Conservation (phyloP, 768 basidiomycete genomes). For the Mycena vulgaris region DNA sequence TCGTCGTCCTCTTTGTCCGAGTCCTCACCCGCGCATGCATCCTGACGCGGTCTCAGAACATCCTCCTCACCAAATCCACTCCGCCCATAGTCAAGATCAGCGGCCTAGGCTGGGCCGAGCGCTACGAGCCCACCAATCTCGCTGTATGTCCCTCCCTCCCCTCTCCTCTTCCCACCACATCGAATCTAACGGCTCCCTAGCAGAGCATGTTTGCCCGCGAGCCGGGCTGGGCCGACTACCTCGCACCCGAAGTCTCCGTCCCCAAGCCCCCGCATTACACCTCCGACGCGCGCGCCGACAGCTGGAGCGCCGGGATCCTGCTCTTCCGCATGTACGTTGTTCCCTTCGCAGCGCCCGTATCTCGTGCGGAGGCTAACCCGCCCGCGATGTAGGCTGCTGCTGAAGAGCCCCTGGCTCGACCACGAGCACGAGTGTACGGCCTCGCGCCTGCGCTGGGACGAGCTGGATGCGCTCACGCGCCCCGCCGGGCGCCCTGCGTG, state of each 20-base stretch:
- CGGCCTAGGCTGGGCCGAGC: conserved; percentile 1
- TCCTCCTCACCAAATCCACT: background rate
- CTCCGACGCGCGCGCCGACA: background rate
- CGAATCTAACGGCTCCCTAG: too few species aligned
- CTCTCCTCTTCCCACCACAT: background rate
- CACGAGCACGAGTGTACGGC: background rate
- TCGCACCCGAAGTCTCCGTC: background rate
- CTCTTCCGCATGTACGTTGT: conserved; percentile 9
- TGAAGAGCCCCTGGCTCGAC: background rate
- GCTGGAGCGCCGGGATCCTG: conserved; percentile 10
- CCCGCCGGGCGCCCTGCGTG: background rate
- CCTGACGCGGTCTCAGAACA: background rate
- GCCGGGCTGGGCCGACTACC: background rate
- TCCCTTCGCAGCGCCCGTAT: background rate
- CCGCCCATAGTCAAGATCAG: conserved; percentile 12
- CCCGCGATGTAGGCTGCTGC: background rate
- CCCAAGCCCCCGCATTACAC: background rate
- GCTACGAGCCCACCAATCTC: background rate
- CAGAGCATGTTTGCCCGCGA: background rate
- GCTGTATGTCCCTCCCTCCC: background rate
- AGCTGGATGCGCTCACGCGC: background rate
- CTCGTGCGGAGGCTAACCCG: background rate
- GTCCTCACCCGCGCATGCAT: background rate
- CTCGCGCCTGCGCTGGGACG: background rate
- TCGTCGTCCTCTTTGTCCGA: background rate